Evolutionary conservation across 768 basidiomycete species (phyloP), one percentile per base, ranked within the genome.

Genomic region (Suillus alpinus): DNA sequence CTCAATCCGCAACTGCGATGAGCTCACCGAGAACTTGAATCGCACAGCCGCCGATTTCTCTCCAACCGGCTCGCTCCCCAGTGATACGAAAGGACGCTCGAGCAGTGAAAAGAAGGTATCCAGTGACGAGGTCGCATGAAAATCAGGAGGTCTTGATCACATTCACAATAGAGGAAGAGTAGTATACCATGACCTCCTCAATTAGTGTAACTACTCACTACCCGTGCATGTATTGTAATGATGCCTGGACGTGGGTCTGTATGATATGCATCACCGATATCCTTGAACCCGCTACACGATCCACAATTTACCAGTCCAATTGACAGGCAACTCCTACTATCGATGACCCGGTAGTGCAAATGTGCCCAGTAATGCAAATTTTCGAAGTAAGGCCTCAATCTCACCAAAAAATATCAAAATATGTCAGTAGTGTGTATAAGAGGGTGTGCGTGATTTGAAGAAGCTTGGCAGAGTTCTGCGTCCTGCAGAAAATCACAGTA

Each of bases 251-350:
- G 59, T 20, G 49, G 36, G 14, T 26, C 6, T 32, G 18, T 37
- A 40, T 55, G 53, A 57, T 73, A 71, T 75, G 87, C 74, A 88
- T 86, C 64, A 82, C 85, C 46, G 87, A 89, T 39, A 84, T 86
- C 73, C 89, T 83, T 39, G 91, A 91, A 52, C 92, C 92, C 46
- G 86, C 89, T 68, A 93, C 68, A 63, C 88, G 85, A 75, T 94
- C 92, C 60, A 90, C 85, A 36, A 87, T 34, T 34, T 34, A 34
- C 32, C 32, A 34, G 32, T 9, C 9, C 6, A 34, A 34, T 34
- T 34, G 32, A 34, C 32, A 34, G 32, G 9, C 6, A 34, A 34
- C 32, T 34, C 32, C 4, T 34, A 34, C 32, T 36, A 36, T 36
- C 36, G 36, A 36, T 36, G 36, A 10, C 7, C 36, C 36, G 9